A percentile compares a stretch with the other conserved stretches of the same genome.
Conservation (phyloP, 345 rosid species). For the Clausena lansium region DNA sequence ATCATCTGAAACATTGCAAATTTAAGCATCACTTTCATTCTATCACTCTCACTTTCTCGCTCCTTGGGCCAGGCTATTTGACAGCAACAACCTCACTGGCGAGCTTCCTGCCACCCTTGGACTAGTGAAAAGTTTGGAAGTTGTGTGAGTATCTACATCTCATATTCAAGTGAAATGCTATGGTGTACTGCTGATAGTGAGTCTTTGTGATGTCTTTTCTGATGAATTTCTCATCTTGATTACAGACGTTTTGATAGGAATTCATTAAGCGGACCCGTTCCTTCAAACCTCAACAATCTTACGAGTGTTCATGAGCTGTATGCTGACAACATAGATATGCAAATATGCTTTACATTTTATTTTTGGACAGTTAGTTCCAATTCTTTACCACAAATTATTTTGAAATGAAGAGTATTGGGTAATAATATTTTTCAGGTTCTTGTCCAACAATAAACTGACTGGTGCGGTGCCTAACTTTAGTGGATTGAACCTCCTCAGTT, state of each 20-base stretch:
- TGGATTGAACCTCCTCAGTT: conserved; percentile 46
- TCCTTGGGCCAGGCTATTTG: conserved; percentile 57
- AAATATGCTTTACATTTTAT: not conserved
- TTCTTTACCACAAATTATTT: not conserved
- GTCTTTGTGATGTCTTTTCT: not conserved
- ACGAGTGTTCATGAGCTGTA: conserved; percentile 54
- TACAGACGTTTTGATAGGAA: conserved; percentile 78
- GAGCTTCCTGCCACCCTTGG: conserved; percentile 60
- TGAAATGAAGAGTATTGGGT: not conserved
- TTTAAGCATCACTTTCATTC: not conserved
- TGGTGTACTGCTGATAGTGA: not conserved
- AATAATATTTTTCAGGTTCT: conserved; percentile 43
- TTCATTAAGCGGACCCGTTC: conserved; percentile 43
- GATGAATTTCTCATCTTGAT: conserved; percentile 10
- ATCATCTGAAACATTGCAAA: too few species aligned
- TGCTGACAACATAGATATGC: conserved; percentile 25
- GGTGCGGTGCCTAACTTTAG: conserved; percentile 66
- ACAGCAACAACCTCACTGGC: conserved; percentile 59
- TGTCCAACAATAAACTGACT: conserved; percentile 61
- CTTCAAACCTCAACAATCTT: conserved; percentile 56
- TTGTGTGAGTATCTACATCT: conserved; percentile 57
- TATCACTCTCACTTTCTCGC: not conserved
- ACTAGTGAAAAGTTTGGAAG: conserved; percentile 47
- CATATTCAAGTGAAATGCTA: not conserved
- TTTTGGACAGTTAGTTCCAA: not conserved